Evolutionary conservation across 2,329 filamentous ascomycete species (phyloP).

Genomic region (Diaporthe caulivora): DNA sequence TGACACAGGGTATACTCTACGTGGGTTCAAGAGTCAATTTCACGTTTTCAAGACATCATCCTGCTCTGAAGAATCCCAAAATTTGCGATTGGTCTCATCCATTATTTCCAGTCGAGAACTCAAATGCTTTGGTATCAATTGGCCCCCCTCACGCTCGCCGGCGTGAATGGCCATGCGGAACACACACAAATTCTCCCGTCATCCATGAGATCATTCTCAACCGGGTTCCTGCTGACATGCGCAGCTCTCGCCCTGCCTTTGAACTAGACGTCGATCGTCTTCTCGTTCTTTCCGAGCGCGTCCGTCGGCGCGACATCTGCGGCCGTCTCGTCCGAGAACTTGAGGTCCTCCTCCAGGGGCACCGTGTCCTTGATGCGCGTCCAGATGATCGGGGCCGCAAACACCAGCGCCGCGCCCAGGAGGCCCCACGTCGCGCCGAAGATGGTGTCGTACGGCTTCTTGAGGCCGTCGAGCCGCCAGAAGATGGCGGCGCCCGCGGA

Average conservation of each 20-base stretch:
- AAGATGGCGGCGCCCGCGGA: constrained; percentile 86
- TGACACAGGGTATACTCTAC: not conserved
- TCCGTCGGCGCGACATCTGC: constrained; percentile 69
- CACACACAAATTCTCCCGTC: not conserved
- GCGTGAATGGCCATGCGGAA: not conserved
- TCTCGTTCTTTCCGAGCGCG: constrained; percentile 43
- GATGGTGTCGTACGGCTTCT: constrained; percentile 76
- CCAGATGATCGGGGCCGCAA: constrained; percentile 84
- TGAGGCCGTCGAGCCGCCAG: constrained; percentile 75
- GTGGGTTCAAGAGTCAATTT: not conserved
- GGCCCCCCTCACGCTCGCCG: constrained; percentile 8
- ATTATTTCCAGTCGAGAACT: constrained; percentile 17
- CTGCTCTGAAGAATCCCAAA: not conserved
- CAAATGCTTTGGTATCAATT: constrained; percentile 32
- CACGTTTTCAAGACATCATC: not conserved
- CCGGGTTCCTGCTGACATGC: not conserved
- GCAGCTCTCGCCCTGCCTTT: not conserved
- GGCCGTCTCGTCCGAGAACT: constrained; percentile 85
- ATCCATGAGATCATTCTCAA: not conserved
- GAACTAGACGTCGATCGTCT: constrained; percentile 40
- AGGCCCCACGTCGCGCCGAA: constrained; percentile 82
- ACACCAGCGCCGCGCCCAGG: constrained; percentile 77
- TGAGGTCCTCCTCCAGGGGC: constrained; percentile 83
- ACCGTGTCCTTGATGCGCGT: constrained; percentile 85
- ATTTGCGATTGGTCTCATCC: constrained; percentile 4